phyloP scores from a whole-genome alignment of 768 basidiomycete genomes.

The Tricholoma sp. region DNA sequence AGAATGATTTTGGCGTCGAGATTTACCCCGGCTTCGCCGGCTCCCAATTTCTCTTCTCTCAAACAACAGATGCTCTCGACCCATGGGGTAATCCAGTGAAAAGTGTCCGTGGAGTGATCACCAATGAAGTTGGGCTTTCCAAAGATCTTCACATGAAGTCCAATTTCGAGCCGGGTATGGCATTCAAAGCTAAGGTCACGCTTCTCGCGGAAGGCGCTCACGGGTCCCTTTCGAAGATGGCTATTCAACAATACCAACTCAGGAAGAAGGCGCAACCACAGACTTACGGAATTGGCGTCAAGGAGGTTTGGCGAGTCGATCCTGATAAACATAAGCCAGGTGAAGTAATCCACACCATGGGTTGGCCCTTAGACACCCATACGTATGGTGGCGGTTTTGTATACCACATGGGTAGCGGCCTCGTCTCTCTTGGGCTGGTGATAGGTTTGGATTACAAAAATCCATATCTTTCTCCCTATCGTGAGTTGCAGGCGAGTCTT shows the following conservation, averaged over 20 bases:
- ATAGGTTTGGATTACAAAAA: conserved; percentile 94
- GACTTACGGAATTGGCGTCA: conserved; percentile 93
- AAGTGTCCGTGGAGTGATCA: conserved; percentile 73
- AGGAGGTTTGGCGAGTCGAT: conserved; percentile 94
- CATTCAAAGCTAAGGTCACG: conserved; percentile 88
- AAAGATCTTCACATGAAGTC: conserved; percentile 72
- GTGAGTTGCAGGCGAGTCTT: conserved; percentile 77
- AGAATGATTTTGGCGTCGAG: conserved; percentile 77
- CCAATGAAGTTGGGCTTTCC: conserved; percentile 93
- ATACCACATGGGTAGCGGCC: conserved; percentile 92
- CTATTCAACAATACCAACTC: conserved; percentile 69
- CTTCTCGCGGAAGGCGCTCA: conserved; percentile 95
- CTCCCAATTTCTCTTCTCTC: conserved; percentile 70
- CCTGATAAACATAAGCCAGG: conserved; percentile 60
- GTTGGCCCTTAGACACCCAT: conserved; percentile 80
- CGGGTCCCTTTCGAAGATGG: conserved; percentile 81
- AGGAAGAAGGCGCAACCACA: conserved; percentile 72
- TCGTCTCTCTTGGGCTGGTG: conserved; percentile 88
- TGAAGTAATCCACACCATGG: conserved; percentile 88
- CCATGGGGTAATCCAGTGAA: conserved; percentile 37
- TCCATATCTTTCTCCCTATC: conserved; percentile 87
- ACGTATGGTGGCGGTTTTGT: conserved; percentile 94
- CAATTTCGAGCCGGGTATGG: conserved; percentile 93
- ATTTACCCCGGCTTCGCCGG: conserved; percentile 97
- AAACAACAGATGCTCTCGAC: conserved; percentile 39